Base-by-base conservation (phyloP, 129 eudicot genomes). In the Flaveria ramosissima region DNA sequence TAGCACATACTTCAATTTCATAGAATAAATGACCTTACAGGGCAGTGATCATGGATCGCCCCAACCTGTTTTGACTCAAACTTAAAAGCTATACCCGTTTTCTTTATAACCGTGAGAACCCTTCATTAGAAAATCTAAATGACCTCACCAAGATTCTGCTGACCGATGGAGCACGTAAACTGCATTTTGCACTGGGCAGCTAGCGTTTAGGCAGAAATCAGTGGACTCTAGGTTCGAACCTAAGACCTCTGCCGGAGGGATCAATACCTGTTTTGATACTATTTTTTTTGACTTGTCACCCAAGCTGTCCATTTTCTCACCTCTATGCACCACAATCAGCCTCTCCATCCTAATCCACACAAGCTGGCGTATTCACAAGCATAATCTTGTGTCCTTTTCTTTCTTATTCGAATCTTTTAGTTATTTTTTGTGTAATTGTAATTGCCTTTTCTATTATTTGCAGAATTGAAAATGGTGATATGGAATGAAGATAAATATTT, bases 401-500 rank as follows among this genome's bases (percentile, higher is more conserved):
- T 14, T 59, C 15, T 47, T 70, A 11, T 39, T 23, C 26, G 9
- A 4, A 32, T 65, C 16, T 53, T 46, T 65, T 20, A 17, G 16
- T 17, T 59, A 12, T 57, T 36, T 61, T 17, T 26, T 8, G 7
- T 74, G 61, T 64, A 30, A 76, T 23, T 26, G 6, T 66, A 67
- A 43, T 46, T 56, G 19, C 9, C 45, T 69, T 74, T 74, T 26
- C 16, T 30, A 43, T 19, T 56, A 6, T 77, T 55, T 67, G 64
- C 84, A 92, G 97, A 80, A 59, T 73, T 88, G 86, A 81, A 90
- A 79, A 71, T 82, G 83, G 85, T 84, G 68, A 57, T 6, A 21
- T 92, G 97, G 96, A 77, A 84, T 53, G 91, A 85, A 57, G 86
- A 82, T 52, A 64, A 78, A 32, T 92, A 82, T 82, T 86, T 89